These are phyloP conservation scores for Bothriochloa decipiens DNA, from an alignment of 176 grass and related monocot genomes.

Conservation along the genomic window DNA sequence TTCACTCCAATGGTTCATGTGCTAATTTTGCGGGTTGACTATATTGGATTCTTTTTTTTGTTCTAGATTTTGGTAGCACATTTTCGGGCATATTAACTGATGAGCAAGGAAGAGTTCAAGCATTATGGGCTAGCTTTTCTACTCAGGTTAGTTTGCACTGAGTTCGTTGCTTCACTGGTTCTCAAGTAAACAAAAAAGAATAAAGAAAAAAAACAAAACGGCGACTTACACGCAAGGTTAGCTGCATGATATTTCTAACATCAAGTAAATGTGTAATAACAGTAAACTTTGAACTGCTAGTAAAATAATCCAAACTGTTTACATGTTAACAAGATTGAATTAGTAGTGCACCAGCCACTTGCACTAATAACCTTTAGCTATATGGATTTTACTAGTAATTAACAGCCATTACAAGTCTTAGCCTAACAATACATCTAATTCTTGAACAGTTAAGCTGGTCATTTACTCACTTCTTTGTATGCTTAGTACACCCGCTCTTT, in stretches of 20 bases:
- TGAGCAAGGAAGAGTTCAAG: slow-evolving; percentile 98
- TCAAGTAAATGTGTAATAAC: slow-evolving; percentile 35
- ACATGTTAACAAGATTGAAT: neutral
- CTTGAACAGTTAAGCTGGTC: neutral
- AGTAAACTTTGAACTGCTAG: neutral
- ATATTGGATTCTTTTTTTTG: slow-evolving; percentile 21
- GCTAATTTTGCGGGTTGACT: slow-evolving; percentile 16
- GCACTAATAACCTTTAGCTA: neutral
- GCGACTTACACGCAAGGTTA: slow-evolving; percentile 54
- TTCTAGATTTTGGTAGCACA: slow-evolving; percentile 94
- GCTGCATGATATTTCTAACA: slow-evolving; percentile 34
- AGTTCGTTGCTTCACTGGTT: slow-evolving; percentile 39
- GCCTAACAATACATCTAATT: slow-evolving; percentile 13
- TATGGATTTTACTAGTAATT: neutral
- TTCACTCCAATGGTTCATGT: slow-evolving; percentile 13
- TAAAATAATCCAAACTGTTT: slow-evolving; percentile 11
- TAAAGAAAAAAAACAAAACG: slow-evolving; percentile 61
- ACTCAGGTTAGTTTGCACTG: slow-evolving; percentile 77
- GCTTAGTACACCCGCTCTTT: slow-evolving; percentile 23
- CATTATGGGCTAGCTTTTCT: slow-evolving; percentile 99
- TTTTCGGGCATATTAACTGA: slow-evolving; percentile 97
- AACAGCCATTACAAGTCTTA: neutral
- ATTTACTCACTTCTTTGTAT: neutral
- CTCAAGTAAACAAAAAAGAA: slow-evolving; percentile 57
- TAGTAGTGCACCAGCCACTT: neutral